These are phyloP conservation scores for Bombardia bombarda DNA, from an alignment of 495 filamentous ascomycete genomes.

Conservation along the genomic window DNA sequence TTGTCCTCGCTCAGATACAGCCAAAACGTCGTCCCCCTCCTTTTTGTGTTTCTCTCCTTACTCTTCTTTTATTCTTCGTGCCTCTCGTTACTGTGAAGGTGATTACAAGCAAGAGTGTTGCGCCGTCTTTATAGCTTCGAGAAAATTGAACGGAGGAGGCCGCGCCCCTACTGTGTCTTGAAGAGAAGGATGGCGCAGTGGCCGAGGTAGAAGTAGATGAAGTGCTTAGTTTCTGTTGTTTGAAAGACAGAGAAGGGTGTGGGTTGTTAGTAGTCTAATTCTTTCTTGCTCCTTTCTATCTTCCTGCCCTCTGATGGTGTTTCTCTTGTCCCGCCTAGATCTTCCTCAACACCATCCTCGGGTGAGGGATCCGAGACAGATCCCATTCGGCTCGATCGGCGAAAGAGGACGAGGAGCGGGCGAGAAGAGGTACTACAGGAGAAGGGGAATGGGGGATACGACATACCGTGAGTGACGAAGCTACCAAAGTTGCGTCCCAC, in stretches of 20 bases:
- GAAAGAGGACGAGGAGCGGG: background rate
- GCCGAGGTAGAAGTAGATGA: constrained; percentile 99
- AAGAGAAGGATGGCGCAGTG: constrained; percentile 98
- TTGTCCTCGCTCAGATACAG: too few species aligned
- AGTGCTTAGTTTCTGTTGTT: constrained; percentile 87
- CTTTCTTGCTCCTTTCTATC: too few species aligned
- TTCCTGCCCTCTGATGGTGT: too few species aligned
- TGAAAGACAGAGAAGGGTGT: too few species aligned
- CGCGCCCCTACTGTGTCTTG: constrained; percentile 76
- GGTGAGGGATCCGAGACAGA: too few species aligned
- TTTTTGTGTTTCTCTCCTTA: background rate
- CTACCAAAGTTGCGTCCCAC: constrained; percentile 98
- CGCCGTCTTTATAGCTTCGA: constrained; percentile 8
- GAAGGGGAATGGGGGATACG: background rate
- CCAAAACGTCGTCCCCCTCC: too few species aligned
- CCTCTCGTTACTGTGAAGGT: background rate
- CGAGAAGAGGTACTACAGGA: background rate
- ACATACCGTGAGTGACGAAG: constrained; percentile 92
- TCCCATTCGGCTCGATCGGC: too few species aligned
- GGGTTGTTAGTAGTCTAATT: too few species aligned
- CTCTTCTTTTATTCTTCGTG: background rate
- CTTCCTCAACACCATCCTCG: too few species aligned
- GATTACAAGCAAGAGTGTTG: too few species aligned
- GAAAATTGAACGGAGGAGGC: constrained; percentile 9
- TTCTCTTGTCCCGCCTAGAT: too few species aligned